Evolutionary conservation across 164 flowering plant species (phyloP).

Genomic region (Vitis labrusca): DNA sequence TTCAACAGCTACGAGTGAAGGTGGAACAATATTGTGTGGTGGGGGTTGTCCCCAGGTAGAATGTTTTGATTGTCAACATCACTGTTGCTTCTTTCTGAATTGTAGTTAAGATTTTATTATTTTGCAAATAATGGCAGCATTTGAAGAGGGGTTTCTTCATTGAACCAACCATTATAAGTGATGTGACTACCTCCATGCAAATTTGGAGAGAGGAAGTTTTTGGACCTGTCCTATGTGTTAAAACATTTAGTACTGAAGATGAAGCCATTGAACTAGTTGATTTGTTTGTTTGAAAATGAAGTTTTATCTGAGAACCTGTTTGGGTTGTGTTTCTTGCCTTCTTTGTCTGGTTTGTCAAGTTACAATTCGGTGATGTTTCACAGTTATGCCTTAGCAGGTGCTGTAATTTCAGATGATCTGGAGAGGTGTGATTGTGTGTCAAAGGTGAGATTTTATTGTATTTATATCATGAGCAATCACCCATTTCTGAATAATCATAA

Average conservation of each 20-base stretch:
- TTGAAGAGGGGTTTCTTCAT: constrained; percentile 79
- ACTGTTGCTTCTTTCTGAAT: background rate
- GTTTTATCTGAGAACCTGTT: background rate
- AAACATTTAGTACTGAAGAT: constrained; percentile 81
- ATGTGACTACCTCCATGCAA: constrained; percentile 89
- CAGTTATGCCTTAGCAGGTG: constrained; percentile 91
- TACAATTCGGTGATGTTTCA: background rate
- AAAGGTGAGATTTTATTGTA: constrained; percentile 49
- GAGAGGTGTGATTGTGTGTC: constrained; percentile 88
- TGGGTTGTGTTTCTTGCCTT: background rate
- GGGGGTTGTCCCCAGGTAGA: constrained; percentile 82
- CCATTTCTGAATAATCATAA: background rate
- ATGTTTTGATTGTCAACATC: constrained; percentile 2
- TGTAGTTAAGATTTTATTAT: background rate
- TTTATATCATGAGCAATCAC: background rate
- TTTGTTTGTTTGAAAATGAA: background rate
- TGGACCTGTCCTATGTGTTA: constrained; percentile 93
- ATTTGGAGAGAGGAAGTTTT: constrained; percentile 98
- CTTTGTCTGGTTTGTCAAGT: background rate
- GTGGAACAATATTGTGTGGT: constrained; percentile 84
- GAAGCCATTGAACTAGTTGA: constrained; percentile 83
- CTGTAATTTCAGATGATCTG: constrained; percentile 84
- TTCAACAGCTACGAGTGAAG: constrained; percentile 87
- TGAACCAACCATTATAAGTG: constrained; percentile 80
- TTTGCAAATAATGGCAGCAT: constrained; percentile 52